phyloP scores from a whole-genome alignment of 2,329 filamentous ascomycete genomes.

The Monosporascus sp. region DNA sequence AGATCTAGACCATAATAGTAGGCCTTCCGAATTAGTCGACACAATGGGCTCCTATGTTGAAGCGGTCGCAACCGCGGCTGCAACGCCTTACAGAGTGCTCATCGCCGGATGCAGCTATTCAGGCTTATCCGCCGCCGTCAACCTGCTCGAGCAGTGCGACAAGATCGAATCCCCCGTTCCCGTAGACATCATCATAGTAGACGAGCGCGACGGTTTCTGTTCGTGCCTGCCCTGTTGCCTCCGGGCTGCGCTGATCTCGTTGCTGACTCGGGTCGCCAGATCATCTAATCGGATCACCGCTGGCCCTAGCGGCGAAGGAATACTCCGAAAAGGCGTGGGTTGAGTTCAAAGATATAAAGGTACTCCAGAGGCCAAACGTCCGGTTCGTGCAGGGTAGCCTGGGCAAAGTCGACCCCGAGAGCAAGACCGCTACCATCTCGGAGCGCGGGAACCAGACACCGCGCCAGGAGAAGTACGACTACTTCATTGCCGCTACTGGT shows the following conservation, averaged over 20 bases:
- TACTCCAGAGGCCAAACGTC: constrained; percentile 58
- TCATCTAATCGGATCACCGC: constrained; percentile 70
- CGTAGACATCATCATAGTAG: constrained; percentile 67
- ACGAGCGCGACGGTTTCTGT: constrained; percentile 83
- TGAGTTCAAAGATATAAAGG: constrained; percentile 60
- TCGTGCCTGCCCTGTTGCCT: constrained; percentile 25
- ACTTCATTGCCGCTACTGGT: constrained; percentile 67
- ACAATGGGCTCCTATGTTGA: constrained; percentile 9
- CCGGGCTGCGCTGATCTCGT: too few species aligned
- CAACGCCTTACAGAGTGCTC: constrained; percentile 46
- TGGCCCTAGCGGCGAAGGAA: constrained; percentile 59
- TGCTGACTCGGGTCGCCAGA: constrained; percentile 36
- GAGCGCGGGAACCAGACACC: constrained; percentile 39
- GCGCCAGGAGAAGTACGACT: constrained; percentile 59
- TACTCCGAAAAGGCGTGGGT: constrained; percentile 67
- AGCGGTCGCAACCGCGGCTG: constrained; percentile 20
- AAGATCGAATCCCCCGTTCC: constrained; percentile 44
- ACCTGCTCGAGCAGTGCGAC: constrained; percentile 60
- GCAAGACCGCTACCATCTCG: constrained; percentile 54
- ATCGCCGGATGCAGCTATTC: constrained; percentile 67
- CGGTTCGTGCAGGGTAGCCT: constrained; percentile 62
- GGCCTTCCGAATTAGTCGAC: background rate
- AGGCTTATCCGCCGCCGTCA: constrained; percentile 62
- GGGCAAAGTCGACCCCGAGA: constrained; percentile 50
- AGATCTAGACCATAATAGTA: background rate